A percentile compares a stretch with the other conserved stretches of the same genome.
Conservation (phyloP, 345 rosid genomes). For the Sonneratia caseolaris region DNA sequence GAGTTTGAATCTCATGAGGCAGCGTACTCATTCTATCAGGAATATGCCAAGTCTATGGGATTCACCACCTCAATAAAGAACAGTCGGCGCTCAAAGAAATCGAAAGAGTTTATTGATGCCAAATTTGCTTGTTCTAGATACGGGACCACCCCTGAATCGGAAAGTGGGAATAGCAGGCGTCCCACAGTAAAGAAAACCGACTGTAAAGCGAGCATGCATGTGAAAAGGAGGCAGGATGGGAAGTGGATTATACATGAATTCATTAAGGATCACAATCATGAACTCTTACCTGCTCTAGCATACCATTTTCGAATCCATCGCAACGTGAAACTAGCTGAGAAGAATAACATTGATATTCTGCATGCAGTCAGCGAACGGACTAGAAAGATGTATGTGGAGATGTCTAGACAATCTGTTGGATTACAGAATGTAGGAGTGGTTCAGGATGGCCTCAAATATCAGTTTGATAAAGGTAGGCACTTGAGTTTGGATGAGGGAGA, state of each 20-base stretch:
- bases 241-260: conserved; percentile 46
- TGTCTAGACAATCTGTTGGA: conserved; percentile 33
- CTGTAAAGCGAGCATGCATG: conserved; percentile 58
- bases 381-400: conserved; percentile 43
- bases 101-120: conserved; percentile 47
- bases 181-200: conserved; percentile 40
- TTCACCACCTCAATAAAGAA: conserved; percentile 43
- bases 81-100: conserved; percentile 47
- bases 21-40: conserved; percentile 44
- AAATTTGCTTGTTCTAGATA: conserved; percentile 50
- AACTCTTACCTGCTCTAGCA: conserved; percentile 35
- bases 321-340: conserved; percentile 20
- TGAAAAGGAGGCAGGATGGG: conserved; percentile 40
- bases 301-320: conserved; percentile 22
- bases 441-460: conserved; percentile 15
- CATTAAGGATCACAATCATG: conserved; percentile 46
- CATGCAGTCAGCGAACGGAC: conserved; percentile 47
- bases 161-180: conserved; percentile 21
- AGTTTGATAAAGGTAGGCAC: conserved; percentile 25
- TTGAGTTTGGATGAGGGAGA: conserved; percentile 36
- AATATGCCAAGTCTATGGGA: conserved; percentile 46
- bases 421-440: conserved; percentile 19
- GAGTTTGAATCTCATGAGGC: conserved; percentile 44
- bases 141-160: conserved; percentile 36
- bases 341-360: conserved; percentile 21